Evolutionary conservation across 257 asterid species (phyloP).

Genomic region (Perilla frutescens): DNA sequence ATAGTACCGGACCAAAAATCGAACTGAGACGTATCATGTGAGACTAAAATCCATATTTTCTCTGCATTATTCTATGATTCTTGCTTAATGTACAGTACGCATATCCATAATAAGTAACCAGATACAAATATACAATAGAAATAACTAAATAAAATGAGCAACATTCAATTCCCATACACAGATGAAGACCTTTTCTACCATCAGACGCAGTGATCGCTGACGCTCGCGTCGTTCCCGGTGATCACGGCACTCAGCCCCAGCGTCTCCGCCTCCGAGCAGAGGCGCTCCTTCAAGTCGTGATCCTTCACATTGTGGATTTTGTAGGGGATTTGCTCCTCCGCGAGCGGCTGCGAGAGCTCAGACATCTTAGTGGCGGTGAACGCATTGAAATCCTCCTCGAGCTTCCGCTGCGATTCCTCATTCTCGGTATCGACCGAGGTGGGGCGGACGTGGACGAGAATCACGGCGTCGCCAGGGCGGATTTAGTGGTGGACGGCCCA

Average conservation of each 20-base stretch:
- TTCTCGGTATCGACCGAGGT: constrained; percentile 77
- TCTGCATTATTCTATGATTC: too few species aligned
- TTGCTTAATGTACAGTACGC: too few species aligned
- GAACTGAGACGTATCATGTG: too few species aligned
- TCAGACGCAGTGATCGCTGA: constrained; percentile 95
- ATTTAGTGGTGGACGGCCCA: constrained; percentile 84
- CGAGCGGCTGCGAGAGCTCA: constrained; percentile 80
- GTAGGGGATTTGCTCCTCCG: constrained; percentile 84
- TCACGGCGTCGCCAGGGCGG: constrained; percentile 89
- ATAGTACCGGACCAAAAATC: too few species aligned
- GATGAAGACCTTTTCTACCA: constrained; percentile 60
- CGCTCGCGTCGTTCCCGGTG: constrained; percentile 93
- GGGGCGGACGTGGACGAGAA: constrained; percentile 82
- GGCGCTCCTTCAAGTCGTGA: constrained; percentile 89
- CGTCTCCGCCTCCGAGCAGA: constrained; percentile 88
- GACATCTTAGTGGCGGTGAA: constrained; percentile 73
- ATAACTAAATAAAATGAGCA: background rate
- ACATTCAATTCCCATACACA: background rate
- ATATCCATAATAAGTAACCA: background rate
- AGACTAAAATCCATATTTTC: too few species aligned
- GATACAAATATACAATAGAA: background rate
- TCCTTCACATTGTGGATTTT: constrained; percentile 92
- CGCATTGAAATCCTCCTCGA: constrained; percentile 76
- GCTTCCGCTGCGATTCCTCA: constrained; percentile 70
- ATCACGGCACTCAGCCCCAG: constrained; percentile 82